Evolutionary conservation across 495 filamentous ascomycete genomes (phyloP), one percentile per base, ranked within the genome.

Genomic region (Astrothelium macrocarpum): DNA sequence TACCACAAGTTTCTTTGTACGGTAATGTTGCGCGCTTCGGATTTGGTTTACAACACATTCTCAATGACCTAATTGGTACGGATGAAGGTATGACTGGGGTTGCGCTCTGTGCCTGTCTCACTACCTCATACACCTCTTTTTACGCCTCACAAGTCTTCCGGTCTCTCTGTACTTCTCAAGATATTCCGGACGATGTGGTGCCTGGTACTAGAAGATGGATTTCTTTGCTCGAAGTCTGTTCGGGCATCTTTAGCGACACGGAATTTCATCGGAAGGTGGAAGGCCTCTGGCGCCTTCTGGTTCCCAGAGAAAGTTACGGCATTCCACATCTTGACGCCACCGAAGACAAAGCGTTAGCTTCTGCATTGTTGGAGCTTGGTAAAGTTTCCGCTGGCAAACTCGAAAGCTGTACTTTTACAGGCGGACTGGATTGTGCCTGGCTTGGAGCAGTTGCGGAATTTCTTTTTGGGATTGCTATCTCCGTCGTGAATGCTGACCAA

Each of bases 371-470:
- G 18, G 45, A 49, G 20, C 45, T 49, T 3, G 45, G 7, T 10
- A 49, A 18, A 18, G 20, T 49, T 49, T 49, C 45, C 45, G 3
- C 45, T 49, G 45, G 45, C 18, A 18, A 49, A 18, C 20, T 49
- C 3, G 45, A 49, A 49, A 49, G 9, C 18, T 49, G 45, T 23
- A 49, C 45, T 49, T 49, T 49, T 49, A 49, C 45, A 18, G 45
- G 45, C 18, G 45, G 45, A 20, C 18, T 20, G 9, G 45, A 49
- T 18, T 49, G 45, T 49, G 45, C 45, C 45, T 49, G 45, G 45
- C 45, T 49, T 20, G 45, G 45, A 49, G 45, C 45, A 10, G 45
- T 49, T 49, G 45, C 45, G 20, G 45, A 49, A 49, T 49, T 49
- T 18, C 45, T 49, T 23, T 49, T 49, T 20, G 45, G 20, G 7